Evolutionary conservation across 106 monocot species (phyloP).

Genomic region (Alisma plantagoaquatica): DNA sequence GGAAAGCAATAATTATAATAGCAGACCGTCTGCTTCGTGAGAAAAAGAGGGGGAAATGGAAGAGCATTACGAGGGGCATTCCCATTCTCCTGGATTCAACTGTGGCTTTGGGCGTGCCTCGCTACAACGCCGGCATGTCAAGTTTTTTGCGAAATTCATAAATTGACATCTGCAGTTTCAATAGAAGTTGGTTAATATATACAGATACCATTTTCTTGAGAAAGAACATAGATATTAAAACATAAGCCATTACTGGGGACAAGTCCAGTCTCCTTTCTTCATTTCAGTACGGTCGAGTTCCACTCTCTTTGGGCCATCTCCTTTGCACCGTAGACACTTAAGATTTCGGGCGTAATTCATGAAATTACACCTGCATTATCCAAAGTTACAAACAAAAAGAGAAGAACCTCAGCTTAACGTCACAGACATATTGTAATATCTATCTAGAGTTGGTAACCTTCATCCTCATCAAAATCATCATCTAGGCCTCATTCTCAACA

Average conservation of each 20-base stretch:
- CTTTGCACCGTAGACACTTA: slow-evolving; percentile 60
- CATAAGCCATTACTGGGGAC: slow-evolving; percentile 33
- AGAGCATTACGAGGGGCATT: slow-evolving; percentile 16
- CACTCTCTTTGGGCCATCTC: slow-evolving; percentile 46
- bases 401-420: too few relatives aligned
- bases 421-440: too few relatives aligned
- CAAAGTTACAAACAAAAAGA: too few relatives aligned
- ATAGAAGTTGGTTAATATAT: neutral
- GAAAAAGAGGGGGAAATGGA: too few relatives aligned
- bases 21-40: neutral
- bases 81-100: slow-evolving; percentile 27
- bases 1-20: neutral
- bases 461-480: too few relatives aligned
- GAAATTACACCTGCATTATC: slow-evolving; percentile 65
- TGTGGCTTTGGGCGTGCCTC: slow-evolving; percentile 8
- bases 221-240: neutral
- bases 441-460: too few relatives aligned
- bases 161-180: slow-evolving; percentile 16
- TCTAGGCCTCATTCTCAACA: too few relatives aligned
- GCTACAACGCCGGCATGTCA: slow-evolving; percentile 14
- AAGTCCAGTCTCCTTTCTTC: slow-evolving; percentile 94
- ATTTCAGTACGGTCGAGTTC: slow-evolving; percentile 29
- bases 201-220: neutral
- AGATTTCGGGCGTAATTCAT: slow-evolving; percentile 81
- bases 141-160: slow-evolving; percentile 25